A percentile compares a stretch with the other conserved stretches of the same genome.
Evolutionary conservation across 495 filamentous ascomycete genomes (phyloP).

Genomic region (Aspergillus nanangensis): DNA sequence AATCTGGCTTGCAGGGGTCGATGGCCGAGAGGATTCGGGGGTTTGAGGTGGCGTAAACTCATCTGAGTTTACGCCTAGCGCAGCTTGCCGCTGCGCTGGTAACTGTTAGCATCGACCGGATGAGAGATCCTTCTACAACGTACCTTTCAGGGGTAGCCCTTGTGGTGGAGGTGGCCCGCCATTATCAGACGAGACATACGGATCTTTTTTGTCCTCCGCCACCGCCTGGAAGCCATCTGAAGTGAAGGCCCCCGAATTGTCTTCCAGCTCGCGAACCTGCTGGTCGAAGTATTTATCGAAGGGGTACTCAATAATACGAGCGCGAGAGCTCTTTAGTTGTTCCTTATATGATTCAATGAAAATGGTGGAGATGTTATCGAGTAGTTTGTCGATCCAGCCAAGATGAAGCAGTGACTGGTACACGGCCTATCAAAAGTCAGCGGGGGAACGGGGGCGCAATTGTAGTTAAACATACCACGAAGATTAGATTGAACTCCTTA

Average conservation of each 20-base stretch:
- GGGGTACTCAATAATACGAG: conserved; percentile 65
- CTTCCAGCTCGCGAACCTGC: conserved; percentile 81
- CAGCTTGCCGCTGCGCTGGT: conserved; percentile 45
- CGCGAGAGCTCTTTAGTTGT: conserved; percentile 76
- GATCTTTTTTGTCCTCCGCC: conserved; percentile 36
- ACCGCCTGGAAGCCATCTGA: conserved; percentile 26
- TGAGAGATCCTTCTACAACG: background rate
- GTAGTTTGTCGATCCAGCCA: conserved; percentile 93
- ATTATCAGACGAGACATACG: conserved; percentile 43
- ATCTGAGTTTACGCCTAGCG: conserved; percentile 40
- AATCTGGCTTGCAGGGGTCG: conserved; percentile 65
- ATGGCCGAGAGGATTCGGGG: conserved; percentile 76
- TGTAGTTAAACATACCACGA: conserved; percentile 66
- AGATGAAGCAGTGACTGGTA: conserved; percentile 94
- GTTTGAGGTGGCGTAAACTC: conserved; percentile 59
- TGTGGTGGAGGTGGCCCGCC: conserved; percentile 51
- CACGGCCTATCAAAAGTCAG: conserved; percentile 92
- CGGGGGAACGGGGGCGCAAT: too few relatives aligned
- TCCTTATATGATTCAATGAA: conserved; percentile 86
- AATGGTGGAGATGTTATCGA: conserved; percentile 88
- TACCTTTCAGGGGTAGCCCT: conserved; percentile 51
- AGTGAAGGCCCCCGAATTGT: conserved; percentile 34
- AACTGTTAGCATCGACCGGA: conserved; percentile 19
- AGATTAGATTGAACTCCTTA: conserved; percentile 91
- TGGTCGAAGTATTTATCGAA: conserved; percentile 96